Conservation (phyloP, 1,139 yeast genomes). For the Suzukiozyma palmioleophila region DNA sequence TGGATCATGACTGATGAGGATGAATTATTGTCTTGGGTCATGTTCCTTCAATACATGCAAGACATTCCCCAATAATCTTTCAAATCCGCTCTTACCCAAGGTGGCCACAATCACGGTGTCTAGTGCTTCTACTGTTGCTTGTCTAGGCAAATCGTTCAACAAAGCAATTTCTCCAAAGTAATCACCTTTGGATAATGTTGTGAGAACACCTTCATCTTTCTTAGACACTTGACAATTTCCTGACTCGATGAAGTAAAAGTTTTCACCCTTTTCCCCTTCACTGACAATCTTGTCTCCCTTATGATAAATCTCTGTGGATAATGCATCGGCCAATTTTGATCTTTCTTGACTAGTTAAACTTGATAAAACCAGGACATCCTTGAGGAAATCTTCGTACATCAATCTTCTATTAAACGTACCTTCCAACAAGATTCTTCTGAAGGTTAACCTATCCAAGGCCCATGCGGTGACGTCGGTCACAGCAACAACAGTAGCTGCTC, state of each 20-base stretch:
- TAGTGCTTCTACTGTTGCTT: conserved; percentile 84
- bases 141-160: conserved; percentile 87
- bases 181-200: conserved; percentile 70
- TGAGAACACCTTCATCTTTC: conserved; percentile 55
- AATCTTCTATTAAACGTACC: conserved; percentile 87
- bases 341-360: conserved; percentile 76
- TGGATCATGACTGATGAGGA: background rate
- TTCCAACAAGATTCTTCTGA: conserved; percentile 85
- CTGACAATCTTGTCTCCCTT: conserved; percentile 72
- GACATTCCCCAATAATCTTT: conserved; percentile 89
- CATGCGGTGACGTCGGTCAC: conserved; percentile 62
- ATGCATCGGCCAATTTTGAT: conserved; percentile 90
- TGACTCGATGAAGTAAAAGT: conserved; percentile 82
- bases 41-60: conserved; percentile 74
- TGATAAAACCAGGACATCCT: conserved; percentile 78
- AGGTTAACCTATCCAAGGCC: conserved; percentile 92
- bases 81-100: conserved; percentile 87
- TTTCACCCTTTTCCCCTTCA: conserved; percentile 91
- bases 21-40: conserved; percentile 55
- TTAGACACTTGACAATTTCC: conserved; percentile 78
- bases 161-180: conserved; percentile 96
- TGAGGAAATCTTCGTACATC: conserved; percentile 84
- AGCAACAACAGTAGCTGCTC: conserved; percentile 93
- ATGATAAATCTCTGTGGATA: conserved; percentile 70
- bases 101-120: conserved; percentile 82